Evolutionary conservation across 768 basidiomycete genomes (phyloP).

Genomic region (Asterophora parasitica): DNA sequence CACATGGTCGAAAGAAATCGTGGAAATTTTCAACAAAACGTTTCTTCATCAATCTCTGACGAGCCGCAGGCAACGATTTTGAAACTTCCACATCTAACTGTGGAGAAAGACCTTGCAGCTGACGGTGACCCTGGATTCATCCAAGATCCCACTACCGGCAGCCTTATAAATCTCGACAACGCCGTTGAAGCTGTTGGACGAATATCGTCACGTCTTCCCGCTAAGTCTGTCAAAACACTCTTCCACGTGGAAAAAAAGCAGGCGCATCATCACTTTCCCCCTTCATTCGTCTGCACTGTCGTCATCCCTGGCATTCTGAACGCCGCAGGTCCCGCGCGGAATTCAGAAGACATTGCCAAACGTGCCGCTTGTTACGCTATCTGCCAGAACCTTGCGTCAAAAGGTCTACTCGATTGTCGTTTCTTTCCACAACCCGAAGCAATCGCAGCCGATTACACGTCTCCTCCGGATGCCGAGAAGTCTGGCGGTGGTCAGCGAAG

Average conservation of each 20-base stretch:
- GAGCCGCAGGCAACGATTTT: slow-evolving; percentile 38
- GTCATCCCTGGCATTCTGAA: slow-evolving; percentile 36
- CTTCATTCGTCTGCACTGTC: slow-evolving; percentile 44
- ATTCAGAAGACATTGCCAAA: slow-evolving; percentile 48
- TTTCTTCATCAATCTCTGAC: slow-evolving; percentile 47
- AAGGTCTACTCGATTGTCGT: slow-evolving; percentile 48
- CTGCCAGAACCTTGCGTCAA: slow-evolving; percentile 45
- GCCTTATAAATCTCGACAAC: slow-evolving; percentile 53
- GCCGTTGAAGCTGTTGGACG: slow-evolving; percentile 55
- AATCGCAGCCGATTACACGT: slow-evolving; percentile 12
- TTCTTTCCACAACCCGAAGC: slow-evolving; percentile 37
- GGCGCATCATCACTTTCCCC: slow-evolving; percentile 21
- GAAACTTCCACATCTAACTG: slow-evolving; percentile 34
- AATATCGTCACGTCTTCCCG: slow-evolving; percentile 26
- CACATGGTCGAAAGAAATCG: slow-evolving; percentile 61
- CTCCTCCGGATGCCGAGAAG: slow-evolving; percentile 20
- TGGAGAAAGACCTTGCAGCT: slow-evolving; percentile 43
- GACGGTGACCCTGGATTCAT: slow-evolving; percentile 44
- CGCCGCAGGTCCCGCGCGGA: slow-evolving; percentile 41
- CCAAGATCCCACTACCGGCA: slow-evolving; percentile 58
- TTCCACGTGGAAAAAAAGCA: slow-evolving; percentile 38
- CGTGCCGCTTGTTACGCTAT: slow-evolving; percentile 54
- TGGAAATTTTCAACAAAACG: slow-evolving; percentile 45
- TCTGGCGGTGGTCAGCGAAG: slow-evolving; percentile 38
- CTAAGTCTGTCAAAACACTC: slow-evolving; percentile 21